Base-by-base conservation (phyloP, 306 rosid genomes). In the Bauhinia variegata region DNA sequence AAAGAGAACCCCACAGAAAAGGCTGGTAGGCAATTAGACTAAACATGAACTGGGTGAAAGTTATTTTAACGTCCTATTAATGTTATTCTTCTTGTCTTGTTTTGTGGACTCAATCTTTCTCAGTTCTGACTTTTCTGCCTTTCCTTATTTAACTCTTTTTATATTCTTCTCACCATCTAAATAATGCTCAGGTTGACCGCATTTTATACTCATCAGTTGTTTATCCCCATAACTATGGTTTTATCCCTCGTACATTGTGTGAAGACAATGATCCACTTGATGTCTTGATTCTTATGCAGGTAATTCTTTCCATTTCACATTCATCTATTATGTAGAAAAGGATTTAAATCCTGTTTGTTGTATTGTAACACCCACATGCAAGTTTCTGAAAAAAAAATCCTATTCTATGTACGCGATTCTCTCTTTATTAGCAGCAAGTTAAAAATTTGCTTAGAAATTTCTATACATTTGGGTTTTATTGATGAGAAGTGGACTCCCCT, bases 251-350 rank as follows among this genome's bases (percentile, higher is more conserved):
- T 61, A 90, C 97, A 34, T 72, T 93, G 41, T 93, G 99, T 32
- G 99, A 93, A 85, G 99, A 93, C 84, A 93, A 93, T 54, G 99
- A 93, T 78, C 97, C 99, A 8, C 31, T 90, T 52, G 99, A 93
- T 79, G 96, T 88, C 49, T 83, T 93, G 78, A 79, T 93, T 73
- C 97, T 93, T 63, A 93, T 93, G 99, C 99, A 90, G 96, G 99
- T 85, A 63, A 77, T 53, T 41, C 16, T 61, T 47, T 59, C 48
- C 54, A 14, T 68, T 67, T 60, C 56, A 50, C 64, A 60, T 17
- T 68, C 55, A 57, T 31, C 49, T 32, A 28, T 62, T 30, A 14
- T 10, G 19, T 34, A 36, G 30, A 54, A 46, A 49, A 51, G 10
- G 23, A 32, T 4, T 32, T 55, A 50, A 15, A 36, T 52, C 17